These are phyloP conservation scores for Bassia scoparia DNA, from an alignment of 148 eudicot genomes.

Conservation along the genomic window DNA sequence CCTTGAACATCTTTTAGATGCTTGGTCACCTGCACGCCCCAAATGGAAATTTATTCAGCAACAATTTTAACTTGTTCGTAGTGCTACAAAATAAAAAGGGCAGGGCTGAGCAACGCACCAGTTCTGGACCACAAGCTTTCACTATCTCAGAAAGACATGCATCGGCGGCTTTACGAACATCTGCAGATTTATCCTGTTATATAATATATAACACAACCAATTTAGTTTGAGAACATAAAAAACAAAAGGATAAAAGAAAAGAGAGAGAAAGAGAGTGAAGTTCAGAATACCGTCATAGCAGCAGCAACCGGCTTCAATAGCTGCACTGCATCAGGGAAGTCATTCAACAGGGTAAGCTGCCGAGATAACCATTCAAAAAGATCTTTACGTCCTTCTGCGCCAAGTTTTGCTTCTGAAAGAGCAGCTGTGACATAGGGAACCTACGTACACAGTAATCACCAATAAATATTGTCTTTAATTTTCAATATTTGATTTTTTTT, in stretches of 20 bases:
- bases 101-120: slow-evolving; percentile 31
- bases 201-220: too few species aligned
- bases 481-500: neutral
- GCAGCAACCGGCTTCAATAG: slow-evolving; percentile 70
- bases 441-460: slow-evolving; percentile 31
- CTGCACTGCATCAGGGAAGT: slow-evolving; percentile 74
- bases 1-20: slow-evolving; percentile 91
- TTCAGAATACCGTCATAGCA: slow-evolving; percentile 71
- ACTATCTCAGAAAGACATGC: slow-evolving; percentile 70
- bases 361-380: slow-evolving; percentile 89
- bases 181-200: slow-evolving; percentile 95
- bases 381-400: slow-evolving; percentile 98
- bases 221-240: neutral
- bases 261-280: neutral
- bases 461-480: neutral
- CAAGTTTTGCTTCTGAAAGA: slow-evolving; percentile 72
- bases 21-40: slow-evolving; percentile 62
- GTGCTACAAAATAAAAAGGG: neutral
- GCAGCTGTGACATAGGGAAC: slow-evolving; percentile 71
- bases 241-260: neutral
- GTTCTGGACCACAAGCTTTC: slow-evolving; percentile 77
- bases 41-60: slow-evolving; percentile 5
- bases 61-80: neutral
- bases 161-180: slow-evolving; percentile 98
- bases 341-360: slow-evolving; percentile 56